These are phyloP conservation scores for Irpex sp. DNA, from an alignment of 1,284 basidiomycete genomes.

Conservation along the genomic window DNA sequence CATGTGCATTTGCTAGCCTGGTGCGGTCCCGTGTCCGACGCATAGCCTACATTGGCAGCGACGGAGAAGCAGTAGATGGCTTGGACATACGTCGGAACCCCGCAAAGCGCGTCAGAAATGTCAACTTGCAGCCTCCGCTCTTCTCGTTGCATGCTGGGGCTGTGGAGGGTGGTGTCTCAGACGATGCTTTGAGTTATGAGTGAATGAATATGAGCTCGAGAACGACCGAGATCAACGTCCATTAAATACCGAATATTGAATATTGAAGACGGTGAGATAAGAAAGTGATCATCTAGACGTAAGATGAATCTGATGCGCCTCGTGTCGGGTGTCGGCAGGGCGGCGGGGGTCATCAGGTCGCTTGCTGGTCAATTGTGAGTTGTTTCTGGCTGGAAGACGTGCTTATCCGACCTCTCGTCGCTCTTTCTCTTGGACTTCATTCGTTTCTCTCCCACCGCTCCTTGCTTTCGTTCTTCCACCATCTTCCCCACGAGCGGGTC, in stretches of 20 bases:
- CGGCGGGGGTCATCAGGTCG: not conserved
- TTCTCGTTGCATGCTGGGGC: not conserved
- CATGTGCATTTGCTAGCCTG: not conserved
- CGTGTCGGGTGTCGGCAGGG: not conserved
- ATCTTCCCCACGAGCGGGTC: constrained; percentile 4
- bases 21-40: not conserved
- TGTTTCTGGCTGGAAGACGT: not conserved
- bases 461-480: constrained; percentile 6
- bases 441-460: constrained; percentile 3
- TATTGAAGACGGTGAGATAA: not conserved
- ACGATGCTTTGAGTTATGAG: not conserved
- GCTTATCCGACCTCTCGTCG: not conserved
- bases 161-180: not conserved
- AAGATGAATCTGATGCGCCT: not conserved
- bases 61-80: not conserved
- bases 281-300: not conserved
- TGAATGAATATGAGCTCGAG: too few species aligned
- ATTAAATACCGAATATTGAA: too few species aligned
- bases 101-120: not conserved
- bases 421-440: constrained; percentile 7
- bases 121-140: not conserved
- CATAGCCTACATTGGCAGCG: not conserved
- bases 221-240: too few species aligned
- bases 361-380: constrained; percentile 1
- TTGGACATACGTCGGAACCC: not conserved